Evolutionary conservation across 148 eudicot genomes (phyloP).

Genomic region (Heliosperma pusillum): DNA sequence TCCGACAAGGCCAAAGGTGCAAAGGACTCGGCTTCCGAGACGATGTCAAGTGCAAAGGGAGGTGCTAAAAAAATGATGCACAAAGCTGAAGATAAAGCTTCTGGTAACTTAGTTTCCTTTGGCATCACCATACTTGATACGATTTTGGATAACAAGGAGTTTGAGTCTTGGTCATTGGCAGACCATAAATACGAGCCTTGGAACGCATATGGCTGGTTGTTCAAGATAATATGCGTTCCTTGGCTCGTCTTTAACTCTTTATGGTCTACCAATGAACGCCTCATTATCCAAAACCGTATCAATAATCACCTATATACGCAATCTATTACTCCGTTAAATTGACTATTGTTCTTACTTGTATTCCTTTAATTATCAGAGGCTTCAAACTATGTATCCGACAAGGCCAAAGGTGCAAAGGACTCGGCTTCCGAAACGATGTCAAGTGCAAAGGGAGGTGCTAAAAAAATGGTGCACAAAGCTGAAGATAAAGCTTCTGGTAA

Average conservation of each 20-base stretch:
- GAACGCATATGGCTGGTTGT: too few relatives aligned
- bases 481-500: neutral
- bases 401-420: conserved; percentile 22
- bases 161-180: too few relatives aligned
- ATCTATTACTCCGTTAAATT: too few relatives aligned
- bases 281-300: too few relatives aligned
- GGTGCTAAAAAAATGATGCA: conserved; percentile 11
- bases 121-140: too few relatives aligned
- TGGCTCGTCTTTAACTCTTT: too few relatives aligned
- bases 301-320: neutral
- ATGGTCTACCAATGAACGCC: too few relatives aligned
- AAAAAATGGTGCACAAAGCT: conserved; percentile 7
- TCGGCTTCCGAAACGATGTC: conserved; percentile 25
- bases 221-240: too few relatives aligned
- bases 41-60: conserved; percentile 13
- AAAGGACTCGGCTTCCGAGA: conserved; percentile 1
- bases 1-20: conserved; percentile 9
- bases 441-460: conserved; percentile 10
- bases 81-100: conserved; percentile 7
- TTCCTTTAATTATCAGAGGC: neutral
- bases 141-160: too few relatives aligned
- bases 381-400: conserved; percentile 12
- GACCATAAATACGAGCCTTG: too few relatives aligned
- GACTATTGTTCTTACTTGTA: neutral
- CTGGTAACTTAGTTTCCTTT: conserved; percentile 5